Conservation (phyloP, 495 filamentous ascomycete species). For the Neurospora tetrasperma region DNA sequence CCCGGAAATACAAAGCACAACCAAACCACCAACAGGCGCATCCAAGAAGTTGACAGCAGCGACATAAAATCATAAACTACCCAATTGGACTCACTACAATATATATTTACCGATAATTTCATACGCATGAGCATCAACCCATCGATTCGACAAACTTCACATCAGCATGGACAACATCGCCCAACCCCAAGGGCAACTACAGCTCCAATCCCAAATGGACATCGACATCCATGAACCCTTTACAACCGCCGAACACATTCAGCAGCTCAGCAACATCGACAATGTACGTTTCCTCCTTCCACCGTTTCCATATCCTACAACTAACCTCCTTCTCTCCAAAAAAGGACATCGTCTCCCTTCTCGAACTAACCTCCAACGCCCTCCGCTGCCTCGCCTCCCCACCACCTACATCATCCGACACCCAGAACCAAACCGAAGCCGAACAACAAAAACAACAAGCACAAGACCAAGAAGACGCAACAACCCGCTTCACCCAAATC, state of each 20-base stretch:
- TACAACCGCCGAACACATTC: constrained; percentile 60
- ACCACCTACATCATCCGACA: constrained; percentile 1
- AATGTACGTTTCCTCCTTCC: constrained; percentile 34
- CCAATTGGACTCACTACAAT: background rate
- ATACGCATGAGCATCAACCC: background rate
- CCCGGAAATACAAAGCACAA: background rate
- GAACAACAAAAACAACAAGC: background rate
- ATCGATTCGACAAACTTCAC: background rate
- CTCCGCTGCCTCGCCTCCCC: constrained; percentile 56
- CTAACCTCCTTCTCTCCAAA: constrained; percentile 3
- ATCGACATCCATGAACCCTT: constrained; percentile 33
- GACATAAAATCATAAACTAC: background rate
- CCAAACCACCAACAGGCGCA: background rate
- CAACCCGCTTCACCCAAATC: constrained; percentile 51
- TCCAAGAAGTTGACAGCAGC: background rate
- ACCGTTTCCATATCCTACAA: background rate
- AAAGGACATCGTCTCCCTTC: constrained; percentile 43
- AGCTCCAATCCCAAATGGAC: background rate
- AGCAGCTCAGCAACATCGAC: constrained; percentile 67
- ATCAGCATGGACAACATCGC: constrained; percentile 5
- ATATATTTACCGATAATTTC: background rate
- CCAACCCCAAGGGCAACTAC: constrained; percentile 2
- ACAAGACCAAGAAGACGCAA: constrained; percentile 32
- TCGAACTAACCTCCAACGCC: constrained; percentile 57
- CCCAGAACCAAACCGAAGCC: constrained; percentile 1